Base-by-base conservation (phyloP, 345 rosid species). In the Citrus reticulata region DNA sequence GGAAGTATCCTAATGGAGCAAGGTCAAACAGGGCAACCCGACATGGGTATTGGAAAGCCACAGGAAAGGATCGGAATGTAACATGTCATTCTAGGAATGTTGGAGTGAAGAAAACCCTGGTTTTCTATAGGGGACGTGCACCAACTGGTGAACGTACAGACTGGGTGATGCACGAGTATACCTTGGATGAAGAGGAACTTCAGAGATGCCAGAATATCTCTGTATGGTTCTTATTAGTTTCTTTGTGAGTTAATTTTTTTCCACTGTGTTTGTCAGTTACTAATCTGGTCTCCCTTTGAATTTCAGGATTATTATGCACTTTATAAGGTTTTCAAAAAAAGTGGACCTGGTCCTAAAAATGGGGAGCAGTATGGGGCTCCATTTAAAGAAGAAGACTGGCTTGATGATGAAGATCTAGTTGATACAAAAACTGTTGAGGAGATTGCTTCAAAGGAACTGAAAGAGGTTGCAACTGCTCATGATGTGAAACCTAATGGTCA, bases 351-450 rank as follows among this genome's bases (percentile, higher is more conserved):
- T 78, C 99, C 99, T 8, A 93, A 95, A 84, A 93, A 95, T 24
- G 99, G 99, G 74, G 98, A 90, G 86, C 98, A 95, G 68, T 95
- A 95, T 76, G 97, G 99, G 27, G 99, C 99, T 42, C 97, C 95
- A 11, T 95, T 95, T 74, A 81, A 81, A 74, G 99, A 95, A 81
- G 98, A 95, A 85, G 98, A 84, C 8, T 95, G 98, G 99, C 86
- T 51, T 14, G 94, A 88, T 74, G 92, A 85, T 76, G 97, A 85
- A 42, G 42, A 9, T 64, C 62, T 58, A 22, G 79, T 16, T 67
- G 68, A 58, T 30, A 58, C 67, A 69, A 78, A 62, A 68, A 24
- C 84, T 77, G 80, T 70, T 61, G 59, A 70, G 7, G 82, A 29
- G 67, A 78, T 63, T 59, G 77, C 88, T 79, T 65, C 73, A 2